Conservation (phyloP, 352 stramenopile species). For the Salisapilia sapeloensis region DNA sequence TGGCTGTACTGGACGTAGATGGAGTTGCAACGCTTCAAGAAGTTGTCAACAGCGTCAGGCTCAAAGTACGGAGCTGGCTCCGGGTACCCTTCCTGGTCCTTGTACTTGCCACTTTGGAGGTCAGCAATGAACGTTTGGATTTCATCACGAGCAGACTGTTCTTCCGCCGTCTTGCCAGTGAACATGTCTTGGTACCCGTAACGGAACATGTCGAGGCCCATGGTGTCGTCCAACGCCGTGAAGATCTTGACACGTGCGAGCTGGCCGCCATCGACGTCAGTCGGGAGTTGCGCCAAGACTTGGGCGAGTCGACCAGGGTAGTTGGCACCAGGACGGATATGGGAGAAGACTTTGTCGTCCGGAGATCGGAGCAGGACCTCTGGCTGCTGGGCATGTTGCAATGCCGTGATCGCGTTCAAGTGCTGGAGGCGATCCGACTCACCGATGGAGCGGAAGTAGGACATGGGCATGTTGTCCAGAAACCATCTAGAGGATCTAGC, state of each 20-base stretch:
- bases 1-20: conserved; percentile 77
- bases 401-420: conserved; percentile 74
- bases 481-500: conserved; percentile 37
- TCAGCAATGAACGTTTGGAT: conserved; percentile 58
- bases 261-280: conserved; percentile 34
- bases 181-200: conserved; percentile 55
- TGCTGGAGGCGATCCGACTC: conserved; percentile 76
- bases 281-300: conserved; percentile 49
- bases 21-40: conserved; percentile 48
- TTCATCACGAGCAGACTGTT: conserved; percentile 27
- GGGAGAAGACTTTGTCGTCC: conserved; percentile 61
- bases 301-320: conserved; percentile 57
- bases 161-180: conserved; percentile 27
- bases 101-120: conserved; percentile 62
- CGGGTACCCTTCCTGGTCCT: conserved; percentile 27
- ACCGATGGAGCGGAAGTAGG: conserved; percentile 80
- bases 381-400: conserved; percentile 54
- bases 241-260: conserved; percentile 84
- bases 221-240: conserved; percentile 65
- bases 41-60: conserved; percentile 40
- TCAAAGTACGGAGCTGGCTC: conserved; percentile 33
- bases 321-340: conserved; percentile 67
- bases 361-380: conserved; percentile 69
- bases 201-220: conserved; percentile 78
- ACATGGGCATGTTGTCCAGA: conserved; percentile 75